These are phyloP conservation scores for Oemleria cerasiformis DNA, from an alignment of 306 rosid species.

Conservation along the genomic window DNA sequence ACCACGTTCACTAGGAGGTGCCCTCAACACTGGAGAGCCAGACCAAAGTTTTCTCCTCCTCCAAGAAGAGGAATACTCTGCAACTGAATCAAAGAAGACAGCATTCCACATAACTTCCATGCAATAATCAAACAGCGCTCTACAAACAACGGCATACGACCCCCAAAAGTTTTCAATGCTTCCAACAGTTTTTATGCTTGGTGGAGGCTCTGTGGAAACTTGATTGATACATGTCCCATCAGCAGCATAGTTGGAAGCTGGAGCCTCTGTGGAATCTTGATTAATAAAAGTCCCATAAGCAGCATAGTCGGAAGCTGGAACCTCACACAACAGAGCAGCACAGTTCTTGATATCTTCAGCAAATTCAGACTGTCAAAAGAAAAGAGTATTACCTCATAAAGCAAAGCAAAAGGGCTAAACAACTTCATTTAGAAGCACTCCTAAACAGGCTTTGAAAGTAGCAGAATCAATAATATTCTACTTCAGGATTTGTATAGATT, in stretches of 20 bases:
- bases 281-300: slow-evolving; percentile 28
- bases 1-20: slow-evolving; percentile 30
- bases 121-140: slow-evolving; percentile 62
- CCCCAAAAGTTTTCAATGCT: slow-evolving; percentile 72
- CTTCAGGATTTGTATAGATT: slow-evolving; percentile 21
- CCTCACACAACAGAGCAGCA: slow-evolving; percentile 37
- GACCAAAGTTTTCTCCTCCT: slow-evolving; percentile 76
- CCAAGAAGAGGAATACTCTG: slow-evolving; percentile 59
- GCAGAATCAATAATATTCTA: slow-evolving; percentile 15
- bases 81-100: slow-evolving; percentile 64
- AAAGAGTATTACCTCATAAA: slow-evolving; percentile 23
- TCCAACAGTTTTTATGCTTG: slow-evolving; percentile 57
- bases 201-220: slow-evolving; percentile 31
- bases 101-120: slow-evolving; percentile 91
- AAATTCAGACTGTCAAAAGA: slow-evolving; percentile 50
- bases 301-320: slow-evolving; percentile 22
- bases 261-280: slow-evolving; percentile 33
- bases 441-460: neutral
- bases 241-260: slow-evolving; percentile 24
- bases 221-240: slow-evolving; percentile 28
- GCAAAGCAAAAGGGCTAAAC: neutral
- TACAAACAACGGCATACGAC: slow-evolving; percentile 61
- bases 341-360: slow-evolving; percentile 33
- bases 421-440: too few species aligned
- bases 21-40: slow-evolving; percentile 26